A percentile compares a stretch with the other conserved stretches of the same genome.
Conservation (phyloP, 371 early-diverging fungal genomes). For the Rhizopus arrhizus region DNA sequence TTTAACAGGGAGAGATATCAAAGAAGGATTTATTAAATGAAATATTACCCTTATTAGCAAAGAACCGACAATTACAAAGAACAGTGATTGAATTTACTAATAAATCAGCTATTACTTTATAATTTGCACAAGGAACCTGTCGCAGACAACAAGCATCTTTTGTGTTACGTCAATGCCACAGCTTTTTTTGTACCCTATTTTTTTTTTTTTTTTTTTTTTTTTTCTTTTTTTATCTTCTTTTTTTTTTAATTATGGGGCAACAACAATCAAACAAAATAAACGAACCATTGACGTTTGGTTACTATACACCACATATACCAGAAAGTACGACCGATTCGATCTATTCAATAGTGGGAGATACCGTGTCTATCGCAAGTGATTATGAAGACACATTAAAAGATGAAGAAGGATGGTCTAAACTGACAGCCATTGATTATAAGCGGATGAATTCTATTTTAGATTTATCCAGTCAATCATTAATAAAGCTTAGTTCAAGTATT, state of each 20-base stretch:
- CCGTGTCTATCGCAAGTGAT: neutral
- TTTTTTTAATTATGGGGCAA: conserved; percentile 12
- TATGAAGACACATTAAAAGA: conserved; percentile 18
- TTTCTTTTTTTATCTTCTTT: conserved; percentile 6
- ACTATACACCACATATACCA: conserved; percentile 38
- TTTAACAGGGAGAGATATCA: conserved; percentile 25
- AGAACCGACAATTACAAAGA: conserved; percentile 54
- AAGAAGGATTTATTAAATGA: conserved; percentile 57
- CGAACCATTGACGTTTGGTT: conserved; percentile 43
- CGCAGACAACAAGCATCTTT: conserved; percentile 14
- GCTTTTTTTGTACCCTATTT: conserved; percentile 16
- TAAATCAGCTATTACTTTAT: too few relatives aligned
- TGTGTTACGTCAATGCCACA: conserved; percentile 11
- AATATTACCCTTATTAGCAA: conserved; percentile 33
- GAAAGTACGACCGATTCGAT: conserved; percentile 8
- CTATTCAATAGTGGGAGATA: too few relatives aligned
- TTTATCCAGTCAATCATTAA: conserved; percentile 36
- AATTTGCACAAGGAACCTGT: conserved; percentile 11
- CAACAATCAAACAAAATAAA: conserved; percentile 43
- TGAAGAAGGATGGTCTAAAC: conserved; percentile 33
- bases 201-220: neutral
- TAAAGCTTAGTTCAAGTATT: conserved; percentile 47
- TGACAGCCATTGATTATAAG: conserved; percentile 25
- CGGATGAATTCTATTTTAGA: conserved; percentile 31
- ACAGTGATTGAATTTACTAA: conserved; percentile 41